Base-by-base conservation (phyloP, 257 asterid genomes). In the Solanum habrochaites region DNA sequence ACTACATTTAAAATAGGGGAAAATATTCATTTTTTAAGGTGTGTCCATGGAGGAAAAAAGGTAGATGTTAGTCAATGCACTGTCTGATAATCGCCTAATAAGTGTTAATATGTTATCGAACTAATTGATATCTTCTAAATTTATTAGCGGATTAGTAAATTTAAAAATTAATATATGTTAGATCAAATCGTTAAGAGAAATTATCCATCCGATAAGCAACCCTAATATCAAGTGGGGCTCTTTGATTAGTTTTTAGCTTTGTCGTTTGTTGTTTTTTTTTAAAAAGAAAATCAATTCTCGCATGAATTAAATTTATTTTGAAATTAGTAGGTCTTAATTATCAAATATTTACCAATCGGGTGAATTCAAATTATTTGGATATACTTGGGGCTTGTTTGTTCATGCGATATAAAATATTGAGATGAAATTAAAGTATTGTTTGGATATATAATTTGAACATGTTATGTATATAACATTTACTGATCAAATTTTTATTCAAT, bases 71-170 rank as follows among this genome's bases (percentile, higher is more conserved):
- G n/a, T 52, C 10, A 52, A 52, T 52, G 18, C 62, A 18, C 2
- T 0, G 0, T 52, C 2, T 10, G 4, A 52, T 52, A 52, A 52
- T 2, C 1, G 0, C 0, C 62, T 0, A 52, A 0, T 52, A 52
- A 18, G 10, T 52, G n/a, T 4, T 52, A 52, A 52, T 52, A 52
- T 18, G 11, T 52, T 18, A 6, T 52, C 11, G n/a, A 52, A 52
- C n/a, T 1, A 52, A 18, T 3, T 10, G 2, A 52, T 52, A 52
- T 52, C 4, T 52, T 52, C 7, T 52, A 6, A 2, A 1, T 18
- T 52, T 18, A 4, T 10, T 52, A 52, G n/a, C 1, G 0, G 0
- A 6, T 18, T 18, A 52, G n/a, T 16, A 52, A 16, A 52, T 52
- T 52, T 52, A 52, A 52, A 52, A 16, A 52, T 16, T 0, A 52